phyloP scores from a whole-genome alignment of 1,139 yeast genomes.

The Hyphopichia buzzinii region DNA sequence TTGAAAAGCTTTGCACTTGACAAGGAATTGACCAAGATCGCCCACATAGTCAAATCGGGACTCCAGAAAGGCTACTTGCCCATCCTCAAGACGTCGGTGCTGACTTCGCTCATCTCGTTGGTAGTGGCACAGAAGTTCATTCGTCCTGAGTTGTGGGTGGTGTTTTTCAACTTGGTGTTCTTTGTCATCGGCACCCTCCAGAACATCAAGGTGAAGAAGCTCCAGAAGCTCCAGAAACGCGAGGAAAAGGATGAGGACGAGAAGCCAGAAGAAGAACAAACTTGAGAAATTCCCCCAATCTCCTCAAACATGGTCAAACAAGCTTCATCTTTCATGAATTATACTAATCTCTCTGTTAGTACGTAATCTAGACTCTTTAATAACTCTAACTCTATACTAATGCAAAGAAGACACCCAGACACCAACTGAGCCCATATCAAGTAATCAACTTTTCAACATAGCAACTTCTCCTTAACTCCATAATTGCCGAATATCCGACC shows the following conservation, averaged over 20 bases:
- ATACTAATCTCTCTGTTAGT: too few relatives aligned
- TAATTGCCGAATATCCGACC: too few relatives aligned
- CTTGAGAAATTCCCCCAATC: too few relatives aligned
- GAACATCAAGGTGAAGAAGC: constrained; percentile 61
- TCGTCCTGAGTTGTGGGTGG: constrained; percentile 79
- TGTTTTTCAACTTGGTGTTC: constrained; percentile 72
- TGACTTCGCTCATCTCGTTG: constrained; percentile 61
- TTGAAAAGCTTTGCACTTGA: constrained; percentile 7
- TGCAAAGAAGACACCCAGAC: too few relatives aligned
- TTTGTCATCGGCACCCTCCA: constrained; percentile 77
- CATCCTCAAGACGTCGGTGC: constrained; percentile 63
- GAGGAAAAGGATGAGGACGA: constrained; percentile 3
- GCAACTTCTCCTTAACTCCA: too few relatives aligned
- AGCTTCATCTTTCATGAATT: too few relatives aligned
- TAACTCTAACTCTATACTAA: too few relatives aligned
- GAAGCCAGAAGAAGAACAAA: not conserved
- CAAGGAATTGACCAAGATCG: constrained; percentile 11
- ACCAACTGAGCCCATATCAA: too few relatives aligned
- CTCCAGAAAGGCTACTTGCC: constrained; percentile 51
- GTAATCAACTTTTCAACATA: too few relatives aligned
- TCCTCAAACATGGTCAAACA: too few relatives aligned
- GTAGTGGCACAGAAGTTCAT: constrained; percentile 73
- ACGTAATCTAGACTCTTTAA: too few relatives aligned
- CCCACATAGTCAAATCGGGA: constrained; percentile 27
- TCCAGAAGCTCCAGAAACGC: constrained; percentile 18